phyloP scores from a whole-genome alignment of 768 basidiomycete species.

The Lactarius sanguifluus region DNA sequence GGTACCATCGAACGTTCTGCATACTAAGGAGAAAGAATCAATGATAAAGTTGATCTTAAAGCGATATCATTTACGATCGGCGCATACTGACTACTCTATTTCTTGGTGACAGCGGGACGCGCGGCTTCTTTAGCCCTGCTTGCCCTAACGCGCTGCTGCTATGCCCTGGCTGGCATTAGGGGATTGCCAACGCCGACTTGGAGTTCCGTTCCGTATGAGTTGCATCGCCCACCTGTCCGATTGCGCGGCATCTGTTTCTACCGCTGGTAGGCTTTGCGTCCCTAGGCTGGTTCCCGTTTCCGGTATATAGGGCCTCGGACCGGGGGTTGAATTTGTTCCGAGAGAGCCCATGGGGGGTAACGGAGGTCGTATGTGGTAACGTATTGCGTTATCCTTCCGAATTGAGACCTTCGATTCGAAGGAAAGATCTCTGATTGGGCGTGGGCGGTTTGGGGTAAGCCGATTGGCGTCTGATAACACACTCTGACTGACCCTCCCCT shows the following conservation, averaged over 20 bases:
- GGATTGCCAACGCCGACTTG: background rate
- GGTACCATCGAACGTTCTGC: background rate
- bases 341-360: background rate
- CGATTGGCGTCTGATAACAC: conserved; percentile 19
- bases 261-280: background rate
- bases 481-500: background rate
- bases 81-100: background rate
- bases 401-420: background rate
- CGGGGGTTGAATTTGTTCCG: background rate
- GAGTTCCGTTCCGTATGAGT: background rate
- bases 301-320: background rate
- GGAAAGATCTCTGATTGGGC: conserved; percentile 1
- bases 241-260: background rate
- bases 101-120: background rate
- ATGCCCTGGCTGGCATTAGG: background rate
- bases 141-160: background rate
- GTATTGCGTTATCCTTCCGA: background rate
- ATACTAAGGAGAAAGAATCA: background rate
- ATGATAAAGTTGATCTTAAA: background rate
- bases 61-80: background rate
- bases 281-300: background rate
- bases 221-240: background rate
- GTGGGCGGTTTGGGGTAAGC: background rate
- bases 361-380: background rate
- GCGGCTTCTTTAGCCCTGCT: background rate